Base-by-base conservation (phyloP, 2,329 filamentous ascomycete genomes). In the Fusarium sp. region DNA sequence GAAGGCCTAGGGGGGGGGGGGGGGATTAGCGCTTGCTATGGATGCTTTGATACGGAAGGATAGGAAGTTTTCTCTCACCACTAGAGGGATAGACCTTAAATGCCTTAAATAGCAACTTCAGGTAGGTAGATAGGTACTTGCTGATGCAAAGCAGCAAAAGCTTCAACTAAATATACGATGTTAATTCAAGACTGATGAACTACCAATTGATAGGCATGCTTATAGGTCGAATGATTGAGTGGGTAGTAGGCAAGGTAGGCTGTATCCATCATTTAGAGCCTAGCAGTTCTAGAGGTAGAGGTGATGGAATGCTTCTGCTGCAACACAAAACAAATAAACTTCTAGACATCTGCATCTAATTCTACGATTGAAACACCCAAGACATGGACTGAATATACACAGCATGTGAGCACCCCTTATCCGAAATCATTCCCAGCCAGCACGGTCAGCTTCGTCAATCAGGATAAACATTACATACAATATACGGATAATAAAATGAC, bases 301-400 rank as follows among this genome's bases (percentile, higher is more conserved):
- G 8, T 26, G 28, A 17, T 26, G 36, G 28, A n/a, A 36, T 36
- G 8, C 8, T 36, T 24, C 39, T 53, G 19, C n/a, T 14, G 17
- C 30, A 38, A 40, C n/a, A 34, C 19, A 30, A n/a, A 21, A 39
- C 15, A 26, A n/a, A 47, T 39, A 23, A 34, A 26, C n/a, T 23
- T 38, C 40, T 47, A 55, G 44, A 61, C 45, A 51, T 54, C 44
- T 56, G 39, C 28, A 50, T 44, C 36, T 44, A 44, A 65, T 39
- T 50, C 44, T 62, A 50, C 50, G 46, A 32, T 38, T 38, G 28
- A 62, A 65, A 28, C 26, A 28, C 26, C 26, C 26, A 28, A 28
- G 10, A 28, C 26, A 28, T 28, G 10, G 10, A 28, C 26, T 28
- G 10, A 11, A 28, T 28, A 2, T 12, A 62, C 47, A 61, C 34